Base-by-base conservation (phyloP, 2,329 filamentous ascomycete species). In the Ampelomyces quisqualis region DNA sequence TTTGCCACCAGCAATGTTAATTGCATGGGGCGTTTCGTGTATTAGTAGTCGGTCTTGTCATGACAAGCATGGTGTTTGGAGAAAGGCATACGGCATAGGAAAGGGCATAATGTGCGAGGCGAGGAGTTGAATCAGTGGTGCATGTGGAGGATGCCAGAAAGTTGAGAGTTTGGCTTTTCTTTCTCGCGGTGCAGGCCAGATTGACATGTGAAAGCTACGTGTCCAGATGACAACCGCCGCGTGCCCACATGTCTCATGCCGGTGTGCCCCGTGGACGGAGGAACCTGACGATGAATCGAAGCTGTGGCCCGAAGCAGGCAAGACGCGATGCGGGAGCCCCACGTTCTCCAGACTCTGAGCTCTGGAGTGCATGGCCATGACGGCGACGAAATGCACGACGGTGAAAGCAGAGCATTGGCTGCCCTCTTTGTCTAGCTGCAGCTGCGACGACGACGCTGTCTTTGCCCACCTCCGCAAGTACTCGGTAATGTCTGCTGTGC, bases 391-490 rank as follows among this genome's bases (percentile, higher is more conserved):
- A n/a, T n/a, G n/a, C n/a, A n/a, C n/a, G n/a, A n/a, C n/a, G n/a
- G n/a, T n/a, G n/a, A n/a, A n/a, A n/a, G n/a, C n/a, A n/a, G 31
- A 19, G 2, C 14, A 17, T 15, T 30, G 14, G 22, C 28, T 26
- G 38, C 38, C 26, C 34, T 40, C 45, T 51, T 49, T 45, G 40
- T 49, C 45, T 53, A 47, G 45, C 45, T 38, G 41, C 40, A 53
- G 36, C 40, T 37, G 36, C 36, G 28, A 51, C 47, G 41, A 55
- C 47, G 47, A 45, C 34, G 42, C 36, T 39, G 17, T 17, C 10
- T 28, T 5, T 28, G 23, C 10, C 5, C 5, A 6, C 23, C 13
- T 11, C 23, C 23, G 26, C 13, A 28, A 14, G 10, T 14, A 28
- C 26, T 14, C n/a, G 26, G 10, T 11, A 27, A 22, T 36, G 17